Evolutionary conservation across 768 basidiomycete species (phyloP).

Genomic region (Auricularia sp.): DNA sequence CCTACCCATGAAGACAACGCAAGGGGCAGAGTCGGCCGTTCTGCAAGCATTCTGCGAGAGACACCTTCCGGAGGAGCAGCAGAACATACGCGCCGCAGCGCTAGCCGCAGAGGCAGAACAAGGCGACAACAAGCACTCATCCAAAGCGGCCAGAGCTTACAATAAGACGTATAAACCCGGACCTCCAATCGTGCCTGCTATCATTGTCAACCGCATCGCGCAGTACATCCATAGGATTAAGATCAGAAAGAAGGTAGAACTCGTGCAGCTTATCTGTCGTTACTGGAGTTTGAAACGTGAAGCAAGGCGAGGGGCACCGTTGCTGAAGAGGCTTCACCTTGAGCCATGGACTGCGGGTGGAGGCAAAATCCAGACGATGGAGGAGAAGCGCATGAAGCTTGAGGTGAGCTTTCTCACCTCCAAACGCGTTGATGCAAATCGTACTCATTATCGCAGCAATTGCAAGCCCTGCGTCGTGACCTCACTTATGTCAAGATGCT

Average conservation of each 20-base stretch:
- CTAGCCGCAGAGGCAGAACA: constrained; percentile 28
- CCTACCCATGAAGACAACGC: constrained; percentile 76
- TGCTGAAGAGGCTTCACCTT: constrained; percentile 86
- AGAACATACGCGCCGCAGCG: constrained; percentile 22
- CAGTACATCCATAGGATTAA: constrained; percentile 61
- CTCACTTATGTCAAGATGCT: too few species aligned
- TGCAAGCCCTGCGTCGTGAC: too few species aligned
- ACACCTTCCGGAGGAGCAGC: constrained; percentile 72
- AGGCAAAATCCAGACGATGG: too few species aligned
- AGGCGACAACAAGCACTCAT: too few species aligned
- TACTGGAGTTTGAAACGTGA: constrained; percentile 99
- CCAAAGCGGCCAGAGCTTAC: constrained; percentile 85
- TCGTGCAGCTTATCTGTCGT: constrained; percentile 66
- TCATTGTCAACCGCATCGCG: constrained; percentile 68
- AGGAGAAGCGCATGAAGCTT: too few species aligned
- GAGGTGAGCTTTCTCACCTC: constrained; percentile 40
- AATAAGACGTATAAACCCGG: constrained; percentile 87
- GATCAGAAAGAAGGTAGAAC: constrained; percentile 66
- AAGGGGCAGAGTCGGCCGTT: constrained; percentile 55
- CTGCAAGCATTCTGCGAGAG: constrained; percentile 81
- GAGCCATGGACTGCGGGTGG: too few species aligned
- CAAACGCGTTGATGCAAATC: too few species aligned
- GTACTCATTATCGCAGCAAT: too few species aligned
- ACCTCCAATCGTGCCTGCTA: constrained; percentile 80
- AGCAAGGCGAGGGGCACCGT: constrained; percentile 81